Evolutionary conservation across 2,329 filamentous ascomycete species (phyloP).

Genomic region (Ophiostoma sp.): DNA sequence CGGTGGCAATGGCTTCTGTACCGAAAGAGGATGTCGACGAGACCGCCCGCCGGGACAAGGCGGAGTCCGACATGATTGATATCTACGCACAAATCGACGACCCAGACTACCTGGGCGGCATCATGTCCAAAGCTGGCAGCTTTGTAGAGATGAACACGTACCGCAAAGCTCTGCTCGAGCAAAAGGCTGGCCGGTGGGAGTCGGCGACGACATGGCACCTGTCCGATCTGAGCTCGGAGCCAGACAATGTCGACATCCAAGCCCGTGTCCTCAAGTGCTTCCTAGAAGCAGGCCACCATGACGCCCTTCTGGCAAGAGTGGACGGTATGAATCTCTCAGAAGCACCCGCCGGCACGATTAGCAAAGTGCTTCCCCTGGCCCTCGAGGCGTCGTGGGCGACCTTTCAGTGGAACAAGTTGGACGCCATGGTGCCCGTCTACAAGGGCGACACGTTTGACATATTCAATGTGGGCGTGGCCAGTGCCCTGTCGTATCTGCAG

Average conservation of each 20-base stretch:
- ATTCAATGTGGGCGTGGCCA: conserved; percentile 81
- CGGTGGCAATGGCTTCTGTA: conserved; percentile 59
- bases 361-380: conserved; percentile 75
- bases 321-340: conserved; percentile 63
- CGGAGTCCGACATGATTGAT: conserved; percentile 79
- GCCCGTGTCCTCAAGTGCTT: conserved; percentile 83
- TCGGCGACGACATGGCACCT: conserved; percentile 98
- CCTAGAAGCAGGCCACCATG: conserved; percentile 93
- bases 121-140: conserved; percentile 81
- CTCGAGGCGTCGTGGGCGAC: conserved; percentile 92
- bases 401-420: conserved; percentile 73
- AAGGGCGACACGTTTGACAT: conserved; percentile 56
- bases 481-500: conserved; percentile 62
- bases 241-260: conserved; percentile 74
- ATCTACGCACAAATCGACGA: conserved; percentile 98
- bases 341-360: conserved; percentile 51
- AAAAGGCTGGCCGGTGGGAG: conserved; percentile 89
- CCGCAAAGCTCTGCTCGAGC: conserved; percentile 88
- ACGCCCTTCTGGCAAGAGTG: conserved; percentile 82
- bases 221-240: conserved; percentile 77
- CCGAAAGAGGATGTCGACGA: conserved; percentile 50
- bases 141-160: conserved; percentile 69
- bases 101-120: conserved; percentile 92
- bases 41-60: conserved; percentile 48
- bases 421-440: conserved; percentile 62